phyloP scores from a whole-genome alignment of 2,329 filamentous ascomycete genomes.

The Ophiostoma australiae region DNA sequence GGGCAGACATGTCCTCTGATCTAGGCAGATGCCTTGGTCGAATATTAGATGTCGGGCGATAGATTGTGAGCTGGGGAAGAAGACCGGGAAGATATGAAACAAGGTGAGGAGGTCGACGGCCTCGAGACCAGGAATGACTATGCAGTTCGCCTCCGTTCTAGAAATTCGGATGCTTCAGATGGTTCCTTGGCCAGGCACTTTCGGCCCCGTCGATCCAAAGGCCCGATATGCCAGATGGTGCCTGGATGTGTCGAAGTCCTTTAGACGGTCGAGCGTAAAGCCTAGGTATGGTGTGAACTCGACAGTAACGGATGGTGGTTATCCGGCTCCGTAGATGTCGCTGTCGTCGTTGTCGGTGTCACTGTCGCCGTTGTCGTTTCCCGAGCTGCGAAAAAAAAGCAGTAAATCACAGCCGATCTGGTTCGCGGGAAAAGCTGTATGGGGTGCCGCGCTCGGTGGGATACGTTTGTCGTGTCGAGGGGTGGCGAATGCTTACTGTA shows the following conservation, averaged over 20 bases:
- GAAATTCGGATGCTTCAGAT: neutral
- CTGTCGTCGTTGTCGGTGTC: neutral
- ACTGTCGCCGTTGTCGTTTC: neutral
- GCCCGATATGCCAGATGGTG: neutral
- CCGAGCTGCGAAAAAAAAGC: neutral
- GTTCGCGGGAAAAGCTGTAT: neutral
- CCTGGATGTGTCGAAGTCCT: slow-evolving; percentile 5
- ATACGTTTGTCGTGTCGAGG: neutral
- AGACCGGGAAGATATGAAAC: neutral
- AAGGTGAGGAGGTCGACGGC: neutral
- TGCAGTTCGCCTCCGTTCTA: neutral
- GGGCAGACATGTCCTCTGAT: slow-evolving; percentile 25
- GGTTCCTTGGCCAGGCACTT: neutral
- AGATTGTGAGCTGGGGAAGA: neutral
- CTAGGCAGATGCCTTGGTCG: neutral
- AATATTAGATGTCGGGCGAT: neutral
- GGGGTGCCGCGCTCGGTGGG: neutral
- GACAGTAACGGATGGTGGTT: neutral
- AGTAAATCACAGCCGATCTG: neutral
- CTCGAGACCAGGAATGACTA: neutral
- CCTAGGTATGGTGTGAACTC: neutral
- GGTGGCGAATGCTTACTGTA: neutral
- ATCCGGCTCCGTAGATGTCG: neutral
- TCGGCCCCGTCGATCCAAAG: neutral
- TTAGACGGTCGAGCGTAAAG: neutral